phyloP scores from a whole-genome alignment of 31 red algal genomes.

The Odonthalia washingtoniensis region DNA sequence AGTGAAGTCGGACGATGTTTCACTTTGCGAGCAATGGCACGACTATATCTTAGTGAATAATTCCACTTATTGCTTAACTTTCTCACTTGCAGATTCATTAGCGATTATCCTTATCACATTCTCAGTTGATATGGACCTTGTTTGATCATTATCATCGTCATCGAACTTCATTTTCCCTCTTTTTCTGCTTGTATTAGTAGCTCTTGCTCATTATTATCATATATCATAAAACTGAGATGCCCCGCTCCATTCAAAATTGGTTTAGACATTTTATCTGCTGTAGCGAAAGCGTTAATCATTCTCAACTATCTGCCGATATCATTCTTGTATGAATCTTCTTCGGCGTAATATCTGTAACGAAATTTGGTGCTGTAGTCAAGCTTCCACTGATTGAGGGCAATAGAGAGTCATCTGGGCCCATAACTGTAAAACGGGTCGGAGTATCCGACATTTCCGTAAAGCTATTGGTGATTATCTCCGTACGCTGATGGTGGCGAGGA shows the following conservation, averaged over 20 bases:
- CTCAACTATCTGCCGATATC: constrained; percentile 26
- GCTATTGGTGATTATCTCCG: no score
- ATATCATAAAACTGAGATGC: constrained; percentile 56
- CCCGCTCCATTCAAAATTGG: constrained; percentile 35
- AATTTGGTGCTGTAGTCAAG: constrained; percentile 17
- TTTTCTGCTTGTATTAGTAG: constrained; percentile 38
- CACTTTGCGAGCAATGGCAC: neutral
- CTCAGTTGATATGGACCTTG: neutral
- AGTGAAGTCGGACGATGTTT: constrained; percentile 24
- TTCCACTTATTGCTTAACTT: constrained; percentile 16
- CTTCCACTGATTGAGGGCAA: no score
- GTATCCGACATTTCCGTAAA: no score
- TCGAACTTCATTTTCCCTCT: constrained; percentile 16
- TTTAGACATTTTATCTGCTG: constrained; percentile 40
- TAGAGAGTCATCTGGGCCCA: no score
- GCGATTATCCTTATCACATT: constrained; percentile 16
- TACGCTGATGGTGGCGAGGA: no score
- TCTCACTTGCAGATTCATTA: constrained; percentile 39
- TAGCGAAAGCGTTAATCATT: constrained; percentile 37
- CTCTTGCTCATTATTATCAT: constrained; percentile 45
- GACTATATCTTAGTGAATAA: constrained; percentile 39
- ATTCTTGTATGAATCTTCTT: constrained; percentile 35
- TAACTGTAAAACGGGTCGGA: no score
- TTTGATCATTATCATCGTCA: neutral
- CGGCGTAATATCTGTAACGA: constrained; percentile 29